Base-by-base conservation (phyloP, 2,329 filamentous ascomycete genomes). In the Aspergillus ibericus region DNA sequence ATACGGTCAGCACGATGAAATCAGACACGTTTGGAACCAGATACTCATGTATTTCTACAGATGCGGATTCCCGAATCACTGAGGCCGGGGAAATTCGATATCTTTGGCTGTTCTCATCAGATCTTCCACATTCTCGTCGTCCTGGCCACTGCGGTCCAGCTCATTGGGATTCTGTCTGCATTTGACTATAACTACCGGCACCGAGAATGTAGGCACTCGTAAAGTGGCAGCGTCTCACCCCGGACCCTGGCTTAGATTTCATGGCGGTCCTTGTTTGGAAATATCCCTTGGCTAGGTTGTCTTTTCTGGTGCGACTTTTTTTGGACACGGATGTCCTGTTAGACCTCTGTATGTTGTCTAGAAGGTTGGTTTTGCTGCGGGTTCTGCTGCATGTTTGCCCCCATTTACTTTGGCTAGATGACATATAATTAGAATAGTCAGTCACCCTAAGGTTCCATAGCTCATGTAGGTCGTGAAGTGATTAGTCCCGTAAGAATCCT, bases 91-190 rank as follows among this genome's bases (percentile, higher is more conserved):
- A 60, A 63, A 58, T 64, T 66, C 46, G 63, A 66, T 46, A 49
- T 66, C 42, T 64, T 36, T 13, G 60, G 62, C 18, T 66, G 60
- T 55, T 60, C 55, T 47, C 65, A 68, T 58, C 55, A 57, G 40
- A 62, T 68, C 47, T 67, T 68, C 54, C 64, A 68, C 53, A 48
- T 68, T n/a, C 55, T 66, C 53, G 66, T 68, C 15, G 63, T 66
- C 54, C 62, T 53, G 22, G 61, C 62, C 40, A 65, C 65, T 52
- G 61, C 63, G 54, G 58, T 62, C 51, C 59, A 63, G 27, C 53
- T 65, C 16, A 58, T 65, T 18, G 63, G 61, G 20, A 59, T 62
- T 51, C 50, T 65, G 42, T 50, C 60, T 54, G 57, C 63, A 49
- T 65, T 64, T 47, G 58, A 59, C 48, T 61, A 61, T 55, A 55